Base-by-base conservation (phyloP, 2,329 filamentous ascomycete genomes). In the Penicillium sp. region DNA sequence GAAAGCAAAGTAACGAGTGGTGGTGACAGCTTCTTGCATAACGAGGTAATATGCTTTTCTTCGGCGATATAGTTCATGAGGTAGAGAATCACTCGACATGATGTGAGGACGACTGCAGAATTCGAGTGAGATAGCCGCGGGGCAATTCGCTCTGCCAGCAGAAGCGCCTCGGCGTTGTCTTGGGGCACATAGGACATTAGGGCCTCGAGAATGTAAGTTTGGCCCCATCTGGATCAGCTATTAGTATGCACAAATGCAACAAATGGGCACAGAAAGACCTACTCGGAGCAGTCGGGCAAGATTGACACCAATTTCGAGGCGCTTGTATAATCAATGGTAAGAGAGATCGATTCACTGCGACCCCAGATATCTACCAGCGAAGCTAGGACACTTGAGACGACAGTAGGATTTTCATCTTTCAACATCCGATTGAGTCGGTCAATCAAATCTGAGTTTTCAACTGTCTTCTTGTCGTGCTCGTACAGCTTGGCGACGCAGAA, bases 231-330 rank as follows among this genome's bases (percentile, higher is more conserved):
- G 52, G 45, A 25, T 29, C 27, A 34, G 16, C 3, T 10, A 38
- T 53, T 48, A 58, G 49, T 21, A 38, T 20, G 18, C 10, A 10
- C 7, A 10, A 18, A 15, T 31, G 18, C n/a, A 19, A 4, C 4
- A 30, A n/a, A 4, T 19, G 4, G 8, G 23, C 10, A 30, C 13
- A 7, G 2, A 15, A 19, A 19, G 3, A 13, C 86, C 60, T 78
- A 94, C 87, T 98, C 93, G 13, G 93, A 97, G 70, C 93, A 97
- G 64, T 98, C 93, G 2, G 93, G 84, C 16, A 98, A 69, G 46
- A 98, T 97, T 29, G 93, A 89, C 23, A 97, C 89, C 75, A 98
- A 93, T 71, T 98, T 98, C 36, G 91, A 97, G 17, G 93, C 93
- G 68, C 94, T 98, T 48, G 82, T 81, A 63, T 98, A 97, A 69